Percentiles rank a stretch among this genome's conserved stretches.
Evolutionary conservation across 1,139 yeast genomes (phyloP).

Genomic region (Scheffersomyces quercinus): DNA sequence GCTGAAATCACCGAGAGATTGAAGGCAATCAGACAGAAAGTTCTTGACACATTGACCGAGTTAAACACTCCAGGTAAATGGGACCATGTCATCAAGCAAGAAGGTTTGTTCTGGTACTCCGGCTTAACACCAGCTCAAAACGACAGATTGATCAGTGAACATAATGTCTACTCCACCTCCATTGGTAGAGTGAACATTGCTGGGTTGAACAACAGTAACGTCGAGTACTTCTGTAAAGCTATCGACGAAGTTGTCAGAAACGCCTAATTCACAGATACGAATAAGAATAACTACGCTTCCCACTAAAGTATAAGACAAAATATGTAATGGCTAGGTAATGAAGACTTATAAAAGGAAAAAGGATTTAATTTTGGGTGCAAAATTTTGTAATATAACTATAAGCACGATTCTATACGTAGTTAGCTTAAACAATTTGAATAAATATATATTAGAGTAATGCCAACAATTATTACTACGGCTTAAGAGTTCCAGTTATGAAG

Average conservation of each 20-base stretch:
- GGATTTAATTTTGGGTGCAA: no score
- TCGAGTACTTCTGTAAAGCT: slow-evolving; percentile 36
- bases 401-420: no score
- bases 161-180: slow-evolving; percentile 38
- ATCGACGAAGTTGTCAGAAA: slow-evolving; percentile 41
- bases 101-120: slow-evolving; percentile 47
- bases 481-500: no score
- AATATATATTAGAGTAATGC: no score
- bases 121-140: slow-evolving; percentile 38
- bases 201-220: slow-evolving; percentile 38
- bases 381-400: no score
- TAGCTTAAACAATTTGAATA: no score
- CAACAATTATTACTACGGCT: no score
- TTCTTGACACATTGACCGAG: slow-evolving; percentile 27
- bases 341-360: no score
- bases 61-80: slow-evolving; percentile 46
- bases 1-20: slow-evolving; percentile 29
- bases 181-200: slow-evolving; percentile 48
- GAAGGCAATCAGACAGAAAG: slow-evolving; percentile 26
- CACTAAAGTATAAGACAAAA: no score
- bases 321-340: no score
- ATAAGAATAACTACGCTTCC: no score
- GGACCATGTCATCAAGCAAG: slow-evolving; percentile 36
- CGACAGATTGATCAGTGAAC: slow-evolving; percentile 28
- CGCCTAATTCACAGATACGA: no score